Conservation (phyloP, 2,329 filamentous ascomycete species). For the Microsporum canis region DNA sequence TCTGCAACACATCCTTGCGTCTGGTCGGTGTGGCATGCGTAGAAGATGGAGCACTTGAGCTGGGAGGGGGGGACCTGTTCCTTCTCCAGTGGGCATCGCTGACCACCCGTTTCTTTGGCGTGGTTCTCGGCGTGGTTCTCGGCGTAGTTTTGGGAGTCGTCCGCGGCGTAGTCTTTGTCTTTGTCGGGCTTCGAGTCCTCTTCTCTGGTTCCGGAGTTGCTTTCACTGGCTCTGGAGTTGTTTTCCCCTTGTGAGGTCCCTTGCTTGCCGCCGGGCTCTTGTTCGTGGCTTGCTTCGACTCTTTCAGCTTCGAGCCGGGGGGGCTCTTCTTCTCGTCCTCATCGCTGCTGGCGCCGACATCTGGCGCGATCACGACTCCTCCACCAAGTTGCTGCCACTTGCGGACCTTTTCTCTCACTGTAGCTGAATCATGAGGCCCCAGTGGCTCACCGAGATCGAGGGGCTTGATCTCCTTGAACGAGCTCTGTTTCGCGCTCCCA, state of each 20-base stretch:
- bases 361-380: conserved; percentile 50
- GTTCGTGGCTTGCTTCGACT: conserved; percentile 21
- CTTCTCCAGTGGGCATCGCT: conserved; percentile 78
- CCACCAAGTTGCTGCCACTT: conserved; percentile 75
- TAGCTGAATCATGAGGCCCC: conserved; percentile 48
- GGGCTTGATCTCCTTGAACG: conserved; percentile 49
- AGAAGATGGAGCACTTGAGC: conserved; percentile 27
- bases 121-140: conserved; percentile 28
- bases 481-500: conserved; percentile 46
- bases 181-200: conserved; percentile 2
- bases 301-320: conserved; percentile 17
- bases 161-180: conserved; percentile 16
- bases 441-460: conserved; percentile 41
- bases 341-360: conserved; percentile 50
- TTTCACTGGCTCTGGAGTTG: conserved; percentile 23
- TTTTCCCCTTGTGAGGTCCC: conserved; percentile 15
- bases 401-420: conserved; percentile 69
- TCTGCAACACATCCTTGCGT: conserved; percentile 31
- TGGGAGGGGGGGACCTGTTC: conserved; percentile 34
- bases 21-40: conserved; percentile 34
- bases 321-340: conserved; percentile 20
- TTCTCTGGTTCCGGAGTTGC: conserved; percentile 11
- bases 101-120: conserved; percentile 82
- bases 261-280: conserved; percentile 22
- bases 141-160: conserved; percentile 30